Conservation (phyloP, 1,139 yeast species). For the Yamadazyma mexicana region DNA sequence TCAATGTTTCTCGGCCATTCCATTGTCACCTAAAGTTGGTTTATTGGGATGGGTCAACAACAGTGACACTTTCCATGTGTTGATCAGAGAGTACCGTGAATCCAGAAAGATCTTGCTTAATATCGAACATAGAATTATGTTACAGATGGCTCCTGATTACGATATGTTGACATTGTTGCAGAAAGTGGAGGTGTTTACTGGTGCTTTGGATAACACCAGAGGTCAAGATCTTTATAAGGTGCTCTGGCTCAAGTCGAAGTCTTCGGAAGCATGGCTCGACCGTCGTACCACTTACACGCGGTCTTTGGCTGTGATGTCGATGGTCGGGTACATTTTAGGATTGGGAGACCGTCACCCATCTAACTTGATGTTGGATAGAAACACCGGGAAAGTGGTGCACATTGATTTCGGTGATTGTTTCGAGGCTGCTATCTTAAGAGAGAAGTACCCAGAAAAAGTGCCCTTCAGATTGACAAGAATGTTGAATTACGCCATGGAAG, state of each 20-base stretch:
- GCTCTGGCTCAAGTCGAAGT: conserved; percentile 91
- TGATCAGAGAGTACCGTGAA: conserved; percentile 90
- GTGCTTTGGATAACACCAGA: conserved; percentile 91
- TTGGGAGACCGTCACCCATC: conserved; percentile 98
- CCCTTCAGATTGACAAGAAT: conserved; percentile 96
- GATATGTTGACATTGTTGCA: conserved; percentile 85
- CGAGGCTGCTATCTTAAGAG: conserved; percentile 95
- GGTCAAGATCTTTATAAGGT: conserved; percentile 97
- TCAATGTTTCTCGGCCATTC: conserved; percentile 89
- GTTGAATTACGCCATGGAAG: conserved; percentile 99
- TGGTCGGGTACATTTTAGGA: conserved; percentile 96
- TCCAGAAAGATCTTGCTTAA: conserved; percentile 84
- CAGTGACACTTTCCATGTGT: conserved; percentile 92
- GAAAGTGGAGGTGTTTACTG: conserved; percentile 94
- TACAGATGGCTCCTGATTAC: conserved; percentile 98
- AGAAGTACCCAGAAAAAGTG: conserved; percentile 96
- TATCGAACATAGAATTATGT: conserved; percentile 92
- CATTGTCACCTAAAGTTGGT: conserved; percentile 97
- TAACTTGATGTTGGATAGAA: conserved; percentile 89
- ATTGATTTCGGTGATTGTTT: conserved; percentile 99
- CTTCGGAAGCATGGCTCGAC: conserved; percentile 97
- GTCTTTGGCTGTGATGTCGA: conserved; percentile 96
- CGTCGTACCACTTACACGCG: conserved; percentile 95
- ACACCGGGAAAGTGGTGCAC: conserved; percentile 93
- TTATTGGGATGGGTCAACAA: conserved; percentile 96